phyloP scores from a whole-genome alignment of 176 grass and related monocot species.

The Triticum monococcum region DNA sequence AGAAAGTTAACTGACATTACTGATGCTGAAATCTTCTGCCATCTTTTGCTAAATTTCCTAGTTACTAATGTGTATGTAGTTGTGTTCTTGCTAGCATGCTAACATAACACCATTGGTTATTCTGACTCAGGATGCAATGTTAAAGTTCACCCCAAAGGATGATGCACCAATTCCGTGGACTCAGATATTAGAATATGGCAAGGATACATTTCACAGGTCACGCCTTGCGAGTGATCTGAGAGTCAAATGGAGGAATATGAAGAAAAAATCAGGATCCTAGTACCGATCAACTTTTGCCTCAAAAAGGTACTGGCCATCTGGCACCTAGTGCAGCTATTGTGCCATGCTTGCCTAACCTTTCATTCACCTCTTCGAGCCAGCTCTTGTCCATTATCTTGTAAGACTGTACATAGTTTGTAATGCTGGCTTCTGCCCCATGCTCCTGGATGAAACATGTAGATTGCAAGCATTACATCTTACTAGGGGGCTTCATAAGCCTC shows the following conservation, averaged over 20 bases:
- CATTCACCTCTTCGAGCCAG: neutral
- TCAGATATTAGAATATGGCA: conserved; percentile 39
- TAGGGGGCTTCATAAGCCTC: neutral
- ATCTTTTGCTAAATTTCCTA: neutral
- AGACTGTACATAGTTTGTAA: neutral
- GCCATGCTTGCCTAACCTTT: neutral
- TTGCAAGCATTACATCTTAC: neutral
- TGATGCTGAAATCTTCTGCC: neutral
- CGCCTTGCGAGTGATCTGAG: conserved; percentile 53
- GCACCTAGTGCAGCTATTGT: neutral
- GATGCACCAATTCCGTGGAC: conserved; percentile 45
- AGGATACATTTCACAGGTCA: conserved; percentile 39
- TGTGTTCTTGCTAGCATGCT: neutral
- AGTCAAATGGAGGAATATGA: conserved; percentile 78
- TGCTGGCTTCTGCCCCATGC: neutral
- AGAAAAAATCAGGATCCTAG: conserved; percentile 29
- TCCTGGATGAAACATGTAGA: neutral
- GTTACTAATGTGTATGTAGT: neutral
- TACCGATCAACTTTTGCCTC: neutral
- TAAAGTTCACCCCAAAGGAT: conserved; percentile 12
- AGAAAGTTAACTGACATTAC: neutral
- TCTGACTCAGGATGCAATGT: conserved; percentile 57
- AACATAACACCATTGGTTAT: neutral
- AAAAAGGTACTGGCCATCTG: neutral
- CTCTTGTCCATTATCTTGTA: neutral